Evolutionary conservation across 345 rosid species (phyloP).

Genomic region (Gossypium raimondii): DNA sequence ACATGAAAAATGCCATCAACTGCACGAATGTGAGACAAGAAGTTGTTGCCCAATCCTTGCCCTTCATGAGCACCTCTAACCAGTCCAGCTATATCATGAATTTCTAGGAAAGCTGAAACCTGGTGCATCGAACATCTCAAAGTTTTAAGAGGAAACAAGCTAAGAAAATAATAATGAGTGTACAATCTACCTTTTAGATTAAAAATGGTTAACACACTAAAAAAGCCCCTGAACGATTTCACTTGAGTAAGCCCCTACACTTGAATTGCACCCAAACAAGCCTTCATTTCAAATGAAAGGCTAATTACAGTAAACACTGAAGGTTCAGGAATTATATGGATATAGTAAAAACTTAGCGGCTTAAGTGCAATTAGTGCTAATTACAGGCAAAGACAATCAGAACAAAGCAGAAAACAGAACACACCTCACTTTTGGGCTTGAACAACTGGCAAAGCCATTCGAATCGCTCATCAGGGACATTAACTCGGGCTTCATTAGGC

Average conservation of each 20-base stretch:
- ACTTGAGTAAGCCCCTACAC: neutral
- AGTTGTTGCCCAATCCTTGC: conserved; percentile 93
- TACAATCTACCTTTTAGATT: neutral
- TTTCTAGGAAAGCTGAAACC: conserved; percentile 92
- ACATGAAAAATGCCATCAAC: conserved; percentile 99
- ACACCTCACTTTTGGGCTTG: conserved; percentile 90
- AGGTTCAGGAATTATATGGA: neutral
- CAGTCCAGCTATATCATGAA: conserved; percentile 96
- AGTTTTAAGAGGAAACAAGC: neutral
- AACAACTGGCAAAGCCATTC: conserved; percentile 83
- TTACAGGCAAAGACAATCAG: neutral
- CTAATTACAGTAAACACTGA: too few relatives aligned
- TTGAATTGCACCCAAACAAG: neutral
- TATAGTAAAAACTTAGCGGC: too few relatives aligned
- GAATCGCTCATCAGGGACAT: conserved; percentile 87
- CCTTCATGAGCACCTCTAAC: conserved; percentile 97
- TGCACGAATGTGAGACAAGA: conserved; percentile 95
- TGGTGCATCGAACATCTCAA: conserved; percentile 23
- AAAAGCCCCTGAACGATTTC: neutral
- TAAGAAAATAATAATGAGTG: neutral
- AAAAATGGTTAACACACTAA: neutral
- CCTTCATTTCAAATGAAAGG: neutral
- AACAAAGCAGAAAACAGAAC: neutral
- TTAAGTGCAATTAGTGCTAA: neutral
- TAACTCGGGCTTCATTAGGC: conserved; percentile 92